phyloP scores from a whole-genome alignment of 2,329 filamentous ascomycete species.

The Pseudogymnoascus sp. region DNA sequence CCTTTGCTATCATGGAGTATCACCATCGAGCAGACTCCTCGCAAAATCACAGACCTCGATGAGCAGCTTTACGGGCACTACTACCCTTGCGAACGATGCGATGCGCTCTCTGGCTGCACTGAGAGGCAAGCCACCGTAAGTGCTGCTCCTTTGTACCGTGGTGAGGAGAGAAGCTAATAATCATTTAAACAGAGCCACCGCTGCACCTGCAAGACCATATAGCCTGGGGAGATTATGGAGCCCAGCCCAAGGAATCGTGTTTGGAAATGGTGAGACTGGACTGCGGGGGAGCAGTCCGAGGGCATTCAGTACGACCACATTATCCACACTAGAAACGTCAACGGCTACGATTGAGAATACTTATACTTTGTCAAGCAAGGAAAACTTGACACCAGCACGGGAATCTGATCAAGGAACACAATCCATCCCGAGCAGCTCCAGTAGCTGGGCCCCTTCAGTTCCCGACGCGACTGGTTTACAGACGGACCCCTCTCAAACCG shows the following conservation, averaged over 20 bases:
- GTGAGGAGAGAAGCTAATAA: constrained; percentile 13
- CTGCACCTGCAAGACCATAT: not conserved
- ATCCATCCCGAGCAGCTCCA: not conserved
- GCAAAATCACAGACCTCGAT: constrained; percentile 23
- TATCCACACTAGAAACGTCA: not conserved
- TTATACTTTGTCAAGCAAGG: not conserved
- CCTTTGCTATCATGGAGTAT: constrained; percentile 32
- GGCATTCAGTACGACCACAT: not conserved
- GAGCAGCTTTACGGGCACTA: constrained; percentile 19
- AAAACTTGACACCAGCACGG: not conserved
- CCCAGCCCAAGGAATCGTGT: constrained; percentile 36
- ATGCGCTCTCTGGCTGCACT: constrained; percentile 21
- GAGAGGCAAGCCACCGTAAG: constrained; percentile 21
- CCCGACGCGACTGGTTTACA: not conserved
- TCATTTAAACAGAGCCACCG: not conserved
- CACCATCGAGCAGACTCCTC: constrained; percentile 26
- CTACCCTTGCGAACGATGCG: constrained; percentile 17
- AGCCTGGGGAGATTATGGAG: constrained; percentile 32
- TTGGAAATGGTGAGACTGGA: constrained; percentile 22
- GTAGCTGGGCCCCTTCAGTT: not conserved
- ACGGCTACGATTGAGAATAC: constrained; percentile 17
- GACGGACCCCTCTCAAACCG: not conserved
- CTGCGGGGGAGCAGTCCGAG: not conserved
- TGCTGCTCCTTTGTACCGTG: constrained; percentile 1
- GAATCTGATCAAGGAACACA: not conserved